Evolutionary conservation across 305 asterid genomes (phyloP), one percentile per base, ranked within the genome.

Genomic region (Fraxinus sp.): DNA sequence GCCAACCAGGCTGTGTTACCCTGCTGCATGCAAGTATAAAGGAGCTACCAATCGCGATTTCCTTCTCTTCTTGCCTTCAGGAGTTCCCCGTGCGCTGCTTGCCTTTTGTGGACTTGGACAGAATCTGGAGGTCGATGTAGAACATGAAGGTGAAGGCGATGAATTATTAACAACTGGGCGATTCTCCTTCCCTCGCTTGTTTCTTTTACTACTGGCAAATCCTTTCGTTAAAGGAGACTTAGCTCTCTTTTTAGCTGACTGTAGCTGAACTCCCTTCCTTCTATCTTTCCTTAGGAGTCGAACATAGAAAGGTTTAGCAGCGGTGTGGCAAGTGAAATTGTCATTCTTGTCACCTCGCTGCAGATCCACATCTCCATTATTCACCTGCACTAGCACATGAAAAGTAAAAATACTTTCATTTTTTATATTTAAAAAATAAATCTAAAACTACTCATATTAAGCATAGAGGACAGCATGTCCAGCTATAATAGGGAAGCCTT

Each of bases 41-140:
- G 94, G 89, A 77, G 86, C 4, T 14, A 33, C 86, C 14, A 89
- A 14, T 76, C 86, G 86, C 36, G 95, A 90, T 74, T 95, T 93
- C 68, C 97, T 86, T 76, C 98, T 90, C 88, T 90, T 96, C 87
- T 96, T 96, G 78, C 93, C 91, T 32, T 93, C 94, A 73, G 99
- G 97, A 49, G 97, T 93, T 77, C 89, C 84, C 85, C 88, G 85
- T 5, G 79, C 44, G 6, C 84, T 82, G 68, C 90, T 88, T 76
- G 85, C 72, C 79, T 90, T 93, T 49, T 95, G 89, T 13, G 85
- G 39, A 80, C 77, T 85, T 46, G 82, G 30, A 0, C 92, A 82
- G 26, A 55, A 55, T 55, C 66, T 52, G 9, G 24, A 52, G 64
- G 10, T n/a, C 7, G 66, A 55, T 78, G 84, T 35, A 33, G 88